A percentile compares a stretch with the other conserved stretches of the same genome.
phyloP scores from a whole-genome alignment of 306 rosid genomes.

The Cyclanthera cordifolia region DNA sequence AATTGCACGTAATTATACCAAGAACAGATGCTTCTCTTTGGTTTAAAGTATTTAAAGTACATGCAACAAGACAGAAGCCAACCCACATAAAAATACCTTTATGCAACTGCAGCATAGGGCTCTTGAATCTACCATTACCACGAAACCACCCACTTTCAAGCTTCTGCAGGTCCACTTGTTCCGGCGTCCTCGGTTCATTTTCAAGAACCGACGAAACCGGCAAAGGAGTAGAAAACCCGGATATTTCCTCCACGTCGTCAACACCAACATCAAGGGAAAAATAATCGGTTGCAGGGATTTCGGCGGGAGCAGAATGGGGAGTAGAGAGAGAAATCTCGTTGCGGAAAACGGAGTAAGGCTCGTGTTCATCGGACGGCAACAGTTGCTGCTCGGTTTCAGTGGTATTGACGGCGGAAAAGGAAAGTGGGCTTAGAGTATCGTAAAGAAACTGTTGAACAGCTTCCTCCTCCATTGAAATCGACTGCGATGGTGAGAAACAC shows the following conservation, averaged over 20 bases:
- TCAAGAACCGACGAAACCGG: neutral
- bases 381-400: neutral
- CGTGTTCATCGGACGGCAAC: slow-evolving; percentile 26
- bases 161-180: slow-evolving; percentile 36
- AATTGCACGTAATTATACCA: neutral
- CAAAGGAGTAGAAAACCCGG: slow-evolving; percentile 13
- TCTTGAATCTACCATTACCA: slow-evolving; percentile 53
- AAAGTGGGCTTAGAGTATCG: slow-evolving; percentile 43
- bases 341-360: slow-evolving; percentile 54
- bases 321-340: slow-evolving; percentile 52
- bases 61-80: neutral
- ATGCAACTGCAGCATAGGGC: slow-evolving; percentile 94
- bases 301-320: slow-evolving; percentile 20
- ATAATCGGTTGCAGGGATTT: slow-evolving; percentile 37
- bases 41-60: neutral
- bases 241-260: slow-evolving; percentile 20
- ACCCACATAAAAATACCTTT: slow-evolving; percentile 40
- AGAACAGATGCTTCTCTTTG: neutral
- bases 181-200: slow-evolving; percentile 39
- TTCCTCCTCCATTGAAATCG: slow-evolving; percentile 28
- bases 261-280: slow-evolving; percentile 55
- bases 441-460: slow-evolving; percentile 30
- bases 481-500: neutral
- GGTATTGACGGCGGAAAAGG: slow-evolving; percentile 18
- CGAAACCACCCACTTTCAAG: slow-evolving; percentile 81